Evolutionary conservation across 2,329 filamentous ascomycete genomes (phyloP).

Genomic region (Pestalotiopsis sp.): DNA sequence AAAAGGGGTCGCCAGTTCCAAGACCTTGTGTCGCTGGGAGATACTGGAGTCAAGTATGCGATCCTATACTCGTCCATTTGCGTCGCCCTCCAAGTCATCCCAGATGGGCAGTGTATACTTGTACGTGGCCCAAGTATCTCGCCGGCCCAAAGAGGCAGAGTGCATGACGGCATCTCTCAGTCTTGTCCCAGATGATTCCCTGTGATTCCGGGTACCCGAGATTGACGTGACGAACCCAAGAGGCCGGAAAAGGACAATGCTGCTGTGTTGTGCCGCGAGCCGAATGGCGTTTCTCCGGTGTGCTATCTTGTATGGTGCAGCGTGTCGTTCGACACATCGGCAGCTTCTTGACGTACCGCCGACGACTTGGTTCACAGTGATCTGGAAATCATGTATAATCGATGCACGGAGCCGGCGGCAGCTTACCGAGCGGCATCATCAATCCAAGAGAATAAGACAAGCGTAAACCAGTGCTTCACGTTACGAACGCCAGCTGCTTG

Average conservation of each 20-base stretch:
- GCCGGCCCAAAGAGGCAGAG: too few species aligned
- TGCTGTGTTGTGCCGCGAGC: not conserved
- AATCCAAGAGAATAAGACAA: not conserved
- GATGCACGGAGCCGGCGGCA: conserved; percentile 9
- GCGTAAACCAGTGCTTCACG: not conserved
- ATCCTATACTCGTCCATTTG: too few species aligned
- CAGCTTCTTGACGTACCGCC: not conserved
- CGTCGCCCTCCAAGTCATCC: too few species aligned
- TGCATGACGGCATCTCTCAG: too few species aligned
- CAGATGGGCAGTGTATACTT: too few species aligned
- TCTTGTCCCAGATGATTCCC: too few species aligned
- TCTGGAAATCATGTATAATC: not conserved
- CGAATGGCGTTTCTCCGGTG: not conserved
- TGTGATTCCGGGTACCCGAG: too few species aligned
- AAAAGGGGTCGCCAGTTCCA: too few species aligned
- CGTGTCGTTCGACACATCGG: not conserved
- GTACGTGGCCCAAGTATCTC: too few species aligned
- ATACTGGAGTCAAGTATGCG: too few species aligned
- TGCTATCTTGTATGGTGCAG: not conserved
- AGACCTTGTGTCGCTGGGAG: too few species aligned
- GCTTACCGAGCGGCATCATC: not conserved
- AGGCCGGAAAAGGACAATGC: not conserved
- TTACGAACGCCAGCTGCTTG: not conserved
- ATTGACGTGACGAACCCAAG: not conserved
- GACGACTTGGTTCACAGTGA: not conserved